These are phyloP conservation scores for Fusarium vanettenii DNA, from an alignment of 2,329 filamentous ascomycete species.

Conservation along the genomic window DNA sequence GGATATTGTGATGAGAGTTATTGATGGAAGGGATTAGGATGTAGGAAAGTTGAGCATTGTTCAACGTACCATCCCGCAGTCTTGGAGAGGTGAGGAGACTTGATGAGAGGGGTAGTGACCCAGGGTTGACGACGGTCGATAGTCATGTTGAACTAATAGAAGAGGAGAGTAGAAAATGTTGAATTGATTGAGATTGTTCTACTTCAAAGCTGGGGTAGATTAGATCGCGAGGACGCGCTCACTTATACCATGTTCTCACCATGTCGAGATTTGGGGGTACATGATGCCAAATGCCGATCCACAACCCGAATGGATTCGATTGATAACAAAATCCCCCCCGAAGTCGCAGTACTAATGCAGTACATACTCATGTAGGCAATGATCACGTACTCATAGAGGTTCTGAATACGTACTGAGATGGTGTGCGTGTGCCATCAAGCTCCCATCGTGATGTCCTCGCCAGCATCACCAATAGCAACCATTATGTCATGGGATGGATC, in stretches of 20 bases:
- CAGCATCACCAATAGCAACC: not conserved
- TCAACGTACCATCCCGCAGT: slow-evolving; percentile 72
- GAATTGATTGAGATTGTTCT: not conserved
- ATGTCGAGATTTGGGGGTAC: not conserved
- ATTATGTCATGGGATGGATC: not conserved
- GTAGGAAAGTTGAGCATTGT: not conserved
- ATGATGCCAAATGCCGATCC: not conserved
- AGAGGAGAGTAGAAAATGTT: not conserved
- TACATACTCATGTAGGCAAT: not conserved
- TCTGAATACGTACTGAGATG: not conserved
- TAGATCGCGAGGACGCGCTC: not conserved
- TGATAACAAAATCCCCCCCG: slow-evolving; percentile 3
- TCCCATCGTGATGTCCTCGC: not conserved
- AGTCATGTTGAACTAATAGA: slow-evolving; percentile 18
- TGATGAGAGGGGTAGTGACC: slow-evolving; percentile 31
- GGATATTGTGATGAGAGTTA: not conserved
- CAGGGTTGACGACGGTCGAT: slow-evolving; percentile 31
- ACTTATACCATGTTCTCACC: not conserved
- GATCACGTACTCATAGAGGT: not conserved
- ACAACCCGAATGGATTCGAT: slow-evolving; percentile 6
- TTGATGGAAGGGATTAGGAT: not conserved
- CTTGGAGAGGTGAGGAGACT: slow-evolving; percentile 63
- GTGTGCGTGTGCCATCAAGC: not conserved
- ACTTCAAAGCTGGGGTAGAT: not conserved
- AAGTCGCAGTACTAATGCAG: slow-evolving; percentile 7